phyloP scores from a whole-genome alignment of 2,329 filamentous ascomycete genomes.

The Rhinocladiella similis region DNA sequence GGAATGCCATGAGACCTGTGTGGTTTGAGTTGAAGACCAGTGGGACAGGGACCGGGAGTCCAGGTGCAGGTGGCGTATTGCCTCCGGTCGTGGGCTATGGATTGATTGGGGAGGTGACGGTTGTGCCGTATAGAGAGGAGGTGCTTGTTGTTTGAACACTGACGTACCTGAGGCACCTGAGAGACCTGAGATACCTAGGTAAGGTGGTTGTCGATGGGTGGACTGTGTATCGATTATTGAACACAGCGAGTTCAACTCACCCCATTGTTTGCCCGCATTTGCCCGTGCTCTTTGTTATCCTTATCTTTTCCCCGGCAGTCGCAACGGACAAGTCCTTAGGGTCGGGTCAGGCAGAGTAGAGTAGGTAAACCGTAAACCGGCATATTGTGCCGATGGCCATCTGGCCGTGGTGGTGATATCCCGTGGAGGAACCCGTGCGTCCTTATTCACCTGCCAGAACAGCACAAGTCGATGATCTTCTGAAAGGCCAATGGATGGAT shows the following conservation, averaged over 20 bases:
- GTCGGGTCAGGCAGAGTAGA: too few species aligned
- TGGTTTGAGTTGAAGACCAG: not conserved
- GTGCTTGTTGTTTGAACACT: not conserved
- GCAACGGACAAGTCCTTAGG: too few species aligned
- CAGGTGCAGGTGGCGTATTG: not conserved
- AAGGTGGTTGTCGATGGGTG: too few species aligned
- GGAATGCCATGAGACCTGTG: not conserved
- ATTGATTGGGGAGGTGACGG: not conserved
- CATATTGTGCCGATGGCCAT: too few species aligned
- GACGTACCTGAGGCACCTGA: not conserved
- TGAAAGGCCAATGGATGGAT: too few species aligned
- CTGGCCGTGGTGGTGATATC: not conserved
- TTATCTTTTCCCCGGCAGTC: too few species aligned
- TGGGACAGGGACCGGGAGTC: not conserved
- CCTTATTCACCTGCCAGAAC: not conserved
- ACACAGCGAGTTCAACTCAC: too few species aligned
- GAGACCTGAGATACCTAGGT: not conserved
- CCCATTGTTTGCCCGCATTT: too few species aligned
- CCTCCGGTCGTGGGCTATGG: slow-evolving; percentile 1
- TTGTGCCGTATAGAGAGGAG: not conserved
- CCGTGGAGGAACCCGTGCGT: not conserved
- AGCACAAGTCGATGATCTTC: not conserved
- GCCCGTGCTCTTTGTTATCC: too few species aligned
- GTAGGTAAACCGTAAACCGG: too few species aligned
- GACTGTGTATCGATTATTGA: too few species aligned